Percentiles rank a stretch among this genome's conserved stretches.
phyloP scores from a whole-genome alignment of 1,284 basidiomycete genomes.

The Trametes hirsuta region DNA sequence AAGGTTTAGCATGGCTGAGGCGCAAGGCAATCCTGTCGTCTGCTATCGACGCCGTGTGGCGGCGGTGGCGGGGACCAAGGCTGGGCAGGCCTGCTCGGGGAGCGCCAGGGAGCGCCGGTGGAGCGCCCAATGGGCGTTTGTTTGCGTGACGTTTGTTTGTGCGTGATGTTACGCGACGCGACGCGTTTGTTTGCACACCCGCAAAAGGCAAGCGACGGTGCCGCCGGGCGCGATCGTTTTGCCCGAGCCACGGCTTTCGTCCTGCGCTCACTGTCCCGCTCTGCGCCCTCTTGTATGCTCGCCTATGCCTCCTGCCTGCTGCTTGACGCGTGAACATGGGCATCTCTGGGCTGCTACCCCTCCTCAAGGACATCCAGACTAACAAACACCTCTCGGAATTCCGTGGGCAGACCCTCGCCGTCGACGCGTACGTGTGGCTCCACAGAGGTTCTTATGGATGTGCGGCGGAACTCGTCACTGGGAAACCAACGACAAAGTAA shows the following conservation, averaged over 20 bases:
- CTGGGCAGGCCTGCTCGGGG: neutral
- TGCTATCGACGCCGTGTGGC: too few relatives aligned
- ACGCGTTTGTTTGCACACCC: slow-evolving; percentile 24
- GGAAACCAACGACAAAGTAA: slow-evolving; percentile 82
- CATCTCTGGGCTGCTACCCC: slow-evolving; percentile 90
- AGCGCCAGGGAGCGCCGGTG: neutral
- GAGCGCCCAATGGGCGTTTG: neutral
- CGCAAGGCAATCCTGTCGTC: too few relatives aligned
- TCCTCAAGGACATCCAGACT: slow-evolving; percentile 89
- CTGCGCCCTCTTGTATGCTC: slow-evolving; percentile 5
- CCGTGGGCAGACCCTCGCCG: slow-evolving; percentile 78
- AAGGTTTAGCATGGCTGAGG: too few relatives aligned
- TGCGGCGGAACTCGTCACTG: slow-evolving; percentile 88
- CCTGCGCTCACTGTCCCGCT: neutral
- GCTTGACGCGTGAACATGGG: slow-evolving; percentile 63
- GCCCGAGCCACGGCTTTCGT: neutral
- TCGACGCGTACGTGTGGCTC: slow-evolving; percentile 97
- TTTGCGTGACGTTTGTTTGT: slow-evolving; percentile 18
- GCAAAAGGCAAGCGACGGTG: slow-evolving; percentile 11
- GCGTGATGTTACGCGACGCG: slow-evolving; percentile 21
- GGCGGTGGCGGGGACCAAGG: too few relatives aligned
- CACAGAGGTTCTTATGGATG: slow-evolving; percentile 93
- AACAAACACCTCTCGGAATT: slow-evolving; percentile 82
- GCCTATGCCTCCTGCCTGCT: neutral
- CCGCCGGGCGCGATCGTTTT: slow-evolving; percentile 6